Evolutionary conservation across 345 rosid species (phyloP).

Genomic region (Nasturtium officinale): DNA sequence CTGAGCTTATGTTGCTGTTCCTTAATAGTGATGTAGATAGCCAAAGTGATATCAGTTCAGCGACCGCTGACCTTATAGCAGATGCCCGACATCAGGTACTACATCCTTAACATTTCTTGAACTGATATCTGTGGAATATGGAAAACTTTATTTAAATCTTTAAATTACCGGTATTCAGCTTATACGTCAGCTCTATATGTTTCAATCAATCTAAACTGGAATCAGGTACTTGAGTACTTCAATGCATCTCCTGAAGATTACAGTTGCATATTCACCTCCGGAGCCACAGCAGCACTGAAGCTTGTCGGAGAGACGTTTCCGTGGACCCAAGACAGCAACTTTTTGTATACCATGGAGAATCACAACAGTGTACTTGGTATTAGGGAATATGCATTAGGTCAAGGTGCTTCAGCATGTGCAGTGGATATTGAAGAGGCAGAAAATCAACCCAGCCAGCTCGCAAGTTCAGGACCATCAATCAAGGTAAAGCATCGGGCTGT

Average conservation of each 20-base stretch:
- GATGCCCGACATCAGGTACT: conserved; percentile 86
- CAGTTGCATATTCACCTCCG: conserved; percentile 90
- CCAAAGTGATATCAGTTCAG: conserved; percentile 77
- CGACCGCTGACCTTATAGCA: conserved; percentile 59
- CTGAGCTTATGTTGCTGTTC: conserved; percentile 8
- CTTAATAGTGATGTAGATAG: conserved; percentile 63
- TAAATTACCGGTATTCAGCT: background rate
- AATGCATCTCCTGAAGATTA: conserved; percentile 87
- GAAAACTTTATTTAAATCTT: background rate
- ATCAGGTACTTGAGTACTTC: conserved; percentile 81
- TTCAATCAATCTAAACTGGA: conserved; percentile 24
- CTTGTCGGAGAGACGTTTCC: conserved; percentile 94
- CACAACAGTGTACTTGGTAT: conserved; percentile 98
- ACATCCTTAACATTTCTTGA: conserved; percentile 25
- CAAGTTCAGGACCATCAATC: conserved; percentile 40
- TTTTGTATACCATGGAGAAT: conserved; percentile 88
- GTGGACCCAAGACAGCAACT: conserved; percentile 68
- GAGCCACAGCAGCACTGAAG: conserved; percentile 92
- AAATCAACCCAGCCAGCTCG: conserved; percentile 34
- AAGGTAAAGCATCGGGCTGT: conserved; percentile 55
- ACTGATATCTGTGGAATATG: background rate
- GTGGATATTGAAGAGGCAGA: conserved; percentile 64
- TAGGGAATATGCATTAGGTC: conserved; percentile 92
- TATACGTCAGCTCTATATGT: conserved; percentile 11
- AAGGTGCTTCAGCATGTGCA: conserved; percentile 84